These are phyloP conservation scores for Magnusiomyces sp. DNA, from an alignment of 1,139 yeast species.

Conservation along the genomic window DNA sequence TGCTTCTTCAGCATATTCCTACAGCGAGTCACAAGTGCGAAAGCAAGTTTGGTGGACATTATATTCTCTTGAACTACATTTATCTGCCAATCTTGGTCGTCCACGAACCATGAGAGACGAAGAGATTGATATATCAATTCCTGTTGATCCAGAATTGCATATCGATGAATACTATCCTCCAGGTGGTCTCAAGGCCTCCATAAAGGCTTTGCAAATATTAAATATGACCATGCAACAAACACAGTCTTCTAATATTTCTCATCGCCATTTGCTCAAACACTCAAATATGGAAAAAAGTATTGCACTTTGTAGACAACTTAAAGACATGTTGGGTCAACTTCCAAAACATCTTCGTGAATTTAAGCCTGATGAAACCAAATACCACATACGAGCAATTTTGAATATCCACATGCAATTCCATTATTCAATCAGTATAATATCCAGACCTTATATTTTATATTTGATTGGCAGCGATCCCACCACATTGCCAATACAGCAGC, in stretches of 20 bases:
- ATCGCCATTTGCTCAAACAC: constrained; percentile 10
- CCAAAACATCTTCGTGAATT: constrained; percentile 11
- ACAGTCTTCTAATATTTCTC: neutral
- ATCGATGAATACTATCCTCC: constrained; percentile 11
- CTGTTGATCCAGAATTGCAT: constrained; percentile 11
- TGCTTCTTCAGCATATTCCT: constrained; percentile 8
- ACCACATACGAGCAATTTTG: constrained; percentile 12
- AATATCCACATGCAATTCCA: constrained; percentile 14
- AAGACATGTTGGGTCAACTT: constrained; percentile 9
- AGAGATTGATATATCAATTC: constrained; percentile 11
- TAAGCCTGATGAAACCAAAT: constrained; percentile 7
- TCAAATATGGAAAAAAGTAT: constrained; percentile 10
- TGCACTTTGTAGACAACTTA: constrained; percentile 9
- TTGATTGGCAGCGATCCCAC: constrained; percentile 12
- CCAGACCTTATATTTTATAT: constrained; percentile 13
- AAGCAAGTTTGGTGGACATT: constrained; percentile 12
- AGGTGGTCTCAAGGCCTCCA: constrained; percentile 6
- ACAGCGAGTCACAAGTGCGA: constrained; percentile 10
- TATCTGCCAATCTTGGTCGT: constrained; percentile 14
- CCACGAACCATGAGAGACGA: constrained; percentile 13
- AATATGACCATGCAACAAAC: constrained; percentile 8
- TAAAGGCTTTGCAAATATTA: constrained; percentile 3
- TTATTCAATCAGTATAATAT: constrained; percentile 13
- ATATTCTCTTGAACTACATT: constrained; percentile 12
- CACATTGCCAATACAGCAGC: constrained; percentile 9